Conservation (phyloP, 2,329 filamentous ascomycete species). For the Sporothrix inflata region DNA sequence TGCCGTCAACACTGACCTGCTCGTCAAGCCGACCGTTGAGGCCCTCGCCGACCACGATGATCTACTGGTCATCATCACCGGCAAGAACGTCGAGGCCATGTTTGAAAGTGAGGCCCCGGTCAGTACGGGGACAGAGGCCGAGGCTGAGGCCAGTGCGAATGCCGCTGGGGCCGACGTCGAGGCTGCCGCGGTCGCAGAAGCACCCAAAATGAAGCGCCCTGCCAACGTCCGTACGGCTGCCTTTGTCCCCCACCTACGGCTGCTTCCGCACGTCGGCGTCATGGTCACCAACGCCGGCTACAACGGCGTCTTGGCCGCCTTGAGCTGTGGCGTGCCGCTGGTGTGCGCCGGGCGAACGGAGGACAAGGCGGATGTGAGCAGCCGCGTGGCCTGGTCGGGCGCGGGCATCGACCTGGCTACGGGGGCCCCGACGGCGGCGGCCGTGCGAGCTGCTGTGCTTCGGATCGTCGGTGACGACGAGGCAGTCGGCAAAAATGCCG, state of each 20-base stretch:
- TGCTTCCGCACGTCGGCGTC: slow-evolving; percentile 35
- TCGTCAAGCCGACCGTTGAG: slow-evolving; percentile 33
- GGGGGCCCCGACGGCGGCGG: slow-evolving; percentile 25
- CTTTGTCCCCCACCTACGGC: slow-evolving; percentile 33
- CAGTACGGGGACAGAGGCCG: not conserved
- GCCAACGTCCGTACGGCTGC: slow-evolving; percentile 30
- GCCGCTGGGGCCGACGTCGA: not conserved
- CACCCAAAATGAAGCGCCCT: slow-evolving; percentile 2
- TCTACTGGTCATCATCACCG: slow-evolving; percentile 31
- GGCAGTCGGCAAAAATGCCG: not conserved
- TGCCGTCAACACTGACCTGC: slow-evolving; percentile 28
- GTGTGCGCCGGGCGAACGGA: slow-evolving; percentile 35
- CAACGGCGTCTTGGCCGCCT: slow-evolving; percentile 32
- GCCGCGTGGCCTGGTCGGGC: slow-evolving; percentile 35
- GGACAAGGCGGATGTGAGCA: slow-evolving; percentile 35
- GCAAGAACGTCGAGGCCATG: slow-evolving; percentile 28
- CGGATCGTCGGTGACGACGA: slow-evolving; percentile 16
- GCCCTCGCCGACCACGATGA: slow-evolving; percentile 29
- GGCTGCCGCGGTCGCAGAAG: not conserved
- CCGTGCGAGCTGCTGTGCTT: slow-evolving; percentile 30
- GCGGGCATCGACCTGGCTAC: slow-evolving; percentile 35
- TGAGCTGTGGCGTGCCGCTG: slow-evolving; percentile 35
- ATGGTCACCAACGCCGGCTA: slow-evolving; percentile 37
- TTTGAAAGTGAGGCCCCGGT: slow-evolving; percentile 10
- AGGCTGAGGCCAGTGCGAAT: not conserved